A percentile compares a stretch with the other conserved stretches of the same genome.
phyloP scores from a whole-genome alignment of 805 yeast genomes.

The Candida schatavii region DNA sequence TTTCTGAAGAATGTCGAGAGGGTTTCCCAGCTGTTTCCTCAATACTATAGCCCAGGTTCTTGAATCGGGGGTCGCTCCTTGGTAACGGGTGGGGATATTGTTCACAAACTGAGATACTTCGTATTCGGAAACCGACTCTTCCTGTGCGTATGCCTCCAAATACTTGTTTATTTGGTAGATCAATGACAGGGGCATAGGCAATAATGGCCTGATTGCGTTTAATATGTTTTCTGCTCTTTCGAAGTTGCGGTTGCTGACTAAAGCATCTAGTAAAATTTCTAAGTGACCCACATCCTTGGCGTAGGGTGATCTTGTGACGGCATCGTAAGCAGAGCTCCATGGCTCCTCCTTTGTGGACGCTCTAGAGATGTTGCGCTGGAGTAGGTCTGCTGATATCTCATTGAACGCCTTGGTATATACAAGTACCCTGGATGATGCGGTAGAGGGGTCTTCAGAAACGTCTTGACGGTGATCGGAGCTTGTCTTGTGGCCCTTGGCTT shows the following conservation, averaged over 20 bases:
- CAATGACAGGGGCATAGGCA: conserved; percentile 42
- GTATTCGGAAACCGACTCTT: conserved; percentile 34
- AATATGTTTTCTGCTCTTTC: conserved; percentile 70
- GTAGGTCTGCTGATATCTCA: conserved; percentile 1
- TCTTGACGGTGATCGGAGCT: no score
- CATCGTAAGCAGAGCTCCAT: conserved; percentile 42
- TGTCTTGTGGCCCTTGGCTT: neutral
- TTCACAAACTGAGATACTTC: conserved; percentile 45
- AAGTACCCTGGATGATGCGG: neutral
- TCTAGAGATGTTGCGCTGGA: neutral
- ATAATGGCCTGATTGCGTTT: conserved; percentile 54
- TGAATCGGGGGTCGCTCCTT: conserved; percentile 41
- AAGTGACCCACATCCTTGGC: conserved; percentile 62
- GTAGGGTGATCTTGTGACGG: conserved; percentile 39
- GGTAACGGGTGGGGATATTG: conserved; percentile 22
- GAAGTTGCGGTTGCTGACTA: conserved; percentile 61
- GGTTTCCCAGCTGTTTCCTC: conserved; percentile 6
- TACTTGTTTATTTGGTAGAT: conserved; percentile 69
- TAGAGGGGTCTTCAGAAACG: neutral
- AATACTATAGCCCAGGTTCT: conserved; percentile 53
- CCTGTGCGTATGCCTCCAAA: conserved; percentile 40
- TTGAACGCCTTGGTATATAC: conserved; percentile 3
- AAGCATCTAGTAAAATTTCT: conserved; percentile 79
- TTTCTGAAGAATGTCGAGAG: conserved; percentile 5
- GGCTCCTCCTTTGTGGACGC: conserved; percentile 8